Conservation (phyloP, 2,329 filamentous ascomycete genomes). For the Beauveria caledonica region DNA sequence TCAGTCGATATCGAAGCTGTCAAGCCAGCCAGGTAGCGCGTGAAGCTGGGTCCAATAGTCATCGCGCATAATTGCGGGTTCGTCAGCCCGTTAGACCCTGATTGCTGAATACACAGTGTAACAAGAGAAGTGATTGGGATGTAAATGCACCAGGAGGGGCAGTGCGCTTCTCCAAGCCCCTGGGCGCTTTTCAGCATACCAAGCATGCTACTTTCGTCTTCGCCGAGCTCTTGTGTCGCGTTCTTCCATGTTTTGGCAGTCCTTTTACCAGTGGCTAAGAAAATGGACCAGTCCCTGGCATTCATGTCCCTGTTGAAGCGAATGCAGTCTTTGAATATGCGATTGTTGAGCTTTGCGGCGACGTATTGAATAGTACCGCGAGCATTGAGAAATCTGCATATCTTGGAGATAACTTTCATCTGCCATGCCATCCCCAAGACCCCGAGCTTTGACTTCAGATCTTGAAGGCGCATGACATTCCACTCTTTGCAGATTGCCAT, state of each 20-base stretch:
- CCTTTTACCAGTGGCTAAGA: conserved; percentile 41
- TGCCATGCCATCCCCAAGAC: conserved; percentile 47
- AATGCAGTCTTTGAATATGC: conserved; percentile 54
- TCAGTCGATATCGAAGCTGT: conserved; percentile 27
- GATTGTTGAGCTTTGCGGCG: conserved; percentile 44
- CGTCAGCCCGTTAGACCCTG: conserved; percentile 23
- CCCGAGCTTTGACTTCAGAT: conserved; percentile 50
- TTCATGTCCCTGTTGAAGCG: conserved; percentile 50
- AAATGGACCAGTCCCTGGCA: conserved; percentile 47
- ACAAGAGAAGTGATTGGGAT: conserved; percentile 26
- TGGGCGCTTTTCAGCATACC: conserved; percentile 16
- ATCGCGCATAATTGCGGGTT: conserved; percentile 30
- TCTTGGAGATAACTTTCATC: conserved; percentile 52
- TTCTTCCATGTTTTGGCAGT: neutral
- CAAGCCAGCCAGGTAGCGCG: conserved; percentile 29
- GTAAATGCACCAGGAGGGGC: conserved; percentile 26
- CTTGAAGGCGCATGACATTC: conserved; percentile 48
- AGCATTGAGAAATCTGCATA: conserved; percentile 48
- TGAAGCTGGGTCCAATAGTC: conserved; percentile 29
- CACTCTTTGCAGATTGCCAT: conserved; percentile 50
- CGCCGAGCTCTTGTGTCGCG: neutral
- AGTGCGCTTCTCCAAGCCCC: conserved; percentile 11
- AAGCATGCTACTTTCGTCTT: neutral
- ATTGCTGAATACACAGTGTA: conserved; percentile 21
- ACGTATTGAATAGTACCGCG: conserved; percentile 49